phyloP scores from a whole-genome alignment of 2,329 filamentous ascomycete genomes.

The Thermothelomyces thermophilus region DNA sequence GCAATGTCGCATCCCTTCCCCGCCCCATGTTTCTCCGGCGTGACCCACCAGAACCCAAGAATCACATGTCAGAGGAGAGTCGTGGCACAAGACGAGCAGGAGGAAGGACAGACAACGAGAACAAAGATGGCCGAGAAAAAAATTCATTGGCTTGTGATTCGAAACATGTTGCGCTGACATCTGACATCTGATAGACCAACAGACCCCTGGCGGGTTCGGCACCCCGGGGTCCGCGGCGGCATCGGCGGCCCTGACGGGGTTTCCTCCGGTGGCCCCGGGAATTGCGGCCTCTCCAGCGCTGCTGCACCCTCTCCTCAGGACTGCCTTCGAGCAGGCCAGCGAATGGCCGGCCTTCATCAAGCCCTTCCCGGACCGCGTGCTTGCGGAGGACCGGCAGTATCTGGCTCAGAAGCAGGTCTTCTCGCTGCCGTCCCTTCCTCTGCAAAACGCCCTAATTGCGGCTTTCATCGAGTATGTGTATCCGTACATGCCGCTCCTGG shows the following conservation, averaged over 20 bases:
- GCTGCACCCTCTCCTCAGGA: constrained; percentile 19
- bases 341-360: constrained; percentile 65
- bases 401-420: constrained; percentile 79
- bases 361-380: constrained; percentile 68
- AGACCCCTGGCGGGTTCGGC: constrained; percentile 2
- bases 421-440: constrained; percentile 59
- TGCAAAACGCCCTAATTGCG: constrained; percentile 76
- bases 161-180: background rate
- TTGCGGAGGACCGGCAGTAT: constrained; percentile 75
- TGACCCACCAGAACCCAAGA: constrained; percentile 3
- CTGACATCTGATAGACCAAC: constrained; percentile 10
- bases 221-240: background rate
- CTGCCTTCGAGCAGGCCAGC: constrained; percentile 16
- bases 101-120: background rate
- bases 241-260: constrained; percentile 21
- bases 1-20: background rate
- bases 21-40: constrained; percentile 1
- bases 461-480: constrained; percentile 86
- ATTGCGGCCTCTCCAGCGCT: constrained; percentile 2
- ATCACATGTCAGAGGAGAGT: constrained; percentile 20
- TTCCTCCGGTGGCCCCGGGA: constrained; percentile 12
- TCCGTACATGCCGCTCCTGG: constrained; percentile 86
- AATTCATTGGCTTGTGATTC: constrained; percentile 8
- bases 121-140: background rate
- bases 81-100: constrained; percentile 1